Evolutionary conservation across 2,329 filamentous ascomycete species (phyloP).

Genomic region (Nothophoma quercina): DNA sequence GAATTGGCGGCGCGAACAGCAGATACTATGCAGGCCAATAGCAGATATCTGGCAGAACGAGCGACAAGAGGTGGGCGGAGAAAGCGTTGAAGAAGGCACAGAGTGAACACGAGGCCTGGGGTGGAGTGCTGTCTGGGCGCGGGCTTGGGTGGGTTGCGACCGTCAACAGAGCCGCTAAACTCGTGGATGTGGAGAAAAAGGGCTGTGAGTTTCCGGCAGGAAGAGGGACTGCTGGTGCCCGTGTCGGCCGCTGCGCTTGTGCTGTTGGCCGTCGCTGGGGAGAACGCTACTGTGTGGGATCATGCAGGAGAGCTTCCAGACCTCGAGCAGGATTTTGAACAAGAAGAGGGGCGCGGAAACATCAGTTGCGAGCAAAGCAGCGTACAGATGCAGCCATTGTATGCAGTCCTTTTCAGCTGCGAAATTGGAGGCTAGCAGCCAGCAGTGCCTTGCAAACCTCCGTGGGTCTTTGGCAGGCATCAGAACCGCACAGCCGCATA

Average conservation of each 20-base stretch:
- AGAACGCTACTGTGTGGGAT: slow-evolving; percentile 1
- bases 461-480: neutral
- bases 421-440: neutral
- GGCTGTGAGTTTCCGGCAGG: neutral
- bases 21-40: neutral
- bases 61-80: slow-evolving; percentile 3
- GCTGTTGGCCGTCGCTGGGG: slow-evolving; percentile 11
- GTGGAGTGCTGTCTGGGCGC: neutral
- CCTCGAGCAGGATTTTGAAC: neutral
- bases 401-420: neutral
- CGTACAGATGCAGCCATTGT: neutral
- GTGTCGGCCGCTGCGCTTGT: slow-evolving; percentile 2
- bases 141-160: neutral
- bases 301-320: neutral
- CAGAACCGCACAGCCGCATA: slow-evolving; percentile 8
- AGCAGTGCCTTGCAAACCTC: neutral
- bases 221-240: neutral
- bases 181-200: slow-evolving; percentile 1
- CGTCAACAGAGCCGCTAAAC: slow-evolving; percentile 3
- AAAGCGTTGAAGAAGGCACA: slow-evolving; percentile 2
- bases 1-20: neutral
- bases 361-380: neutral
- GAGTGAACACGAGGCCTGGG: neutral
- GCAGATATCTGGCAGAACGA: neutral
- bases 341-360: neutral